A percentile compares a stretch with the other conserved stretches of the same genome.
Evolutionary conservation across 192 early-diverging fungal species (phyloP).

Genomic region (Coemansia sp.): DNA sequence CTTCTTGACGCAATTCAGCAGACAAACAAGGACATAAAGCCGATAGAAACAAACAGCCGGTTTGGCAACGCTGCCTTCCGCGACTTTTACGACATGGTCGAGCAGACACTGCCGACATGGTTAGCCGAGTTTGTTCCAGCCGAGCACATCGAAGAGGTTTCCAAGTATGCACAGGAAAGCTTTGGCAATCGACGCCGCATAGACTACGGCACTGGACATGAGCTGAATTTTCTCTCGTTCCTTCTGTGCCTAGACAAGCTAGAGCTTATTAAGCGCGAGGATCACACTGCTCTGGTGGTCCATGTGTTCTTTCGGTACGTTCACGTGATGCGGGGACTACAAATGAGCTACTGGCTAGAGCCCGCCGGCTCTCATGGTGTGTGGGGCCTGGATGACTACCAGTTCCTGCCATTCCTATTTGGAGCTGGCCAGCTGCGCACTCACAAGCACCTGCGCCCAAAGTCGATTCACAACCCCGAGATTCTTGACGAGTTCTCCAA

Average conservation of each 20-base stretch:
- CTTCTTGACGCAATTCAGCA: conserved; percentile 69
- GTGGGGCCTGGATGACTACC: conserved; percentile 99
- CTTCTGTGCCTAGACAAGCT: conserved; percentile 82
- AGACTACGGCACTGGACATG: conserved; percentile 98
- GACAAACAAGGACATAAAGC: conserved; percentile 67
- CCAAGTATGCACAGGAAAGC: conserved; percentile 77
- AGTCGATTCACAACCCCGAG: conserved; percentile 90
- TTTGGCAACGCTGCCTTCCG: conserved; percentile 98
- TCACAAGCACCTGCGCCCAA: conserved; percentile 91
- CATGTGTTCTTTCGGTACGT: conserved; percentile 85
- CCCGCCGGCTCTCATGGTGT: conserved; percentile 98
- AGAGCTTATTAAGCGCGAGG: conserved; percentile 64
- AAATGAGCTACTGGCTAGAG: conserved; percentile 93
- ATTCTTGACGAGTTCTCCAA: conserved; percentile 87
- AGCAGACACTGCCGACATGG: conserved; percentile 35
- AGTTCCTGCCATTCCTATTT: conserved; percentile 95
- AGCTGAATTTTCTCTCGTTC: conserved; percentile 88
- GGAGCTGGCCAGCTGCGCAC: conserved; percentile 83
- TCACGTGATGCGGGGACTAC: conserved; percentile 83
- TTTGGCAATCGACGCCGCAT: conserved; percentile 93
- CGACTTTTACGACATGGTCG: conserved; percentile 80
- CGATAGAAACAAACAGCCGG: conserved; percentile 75
- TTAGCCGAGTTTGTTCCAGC: conserved; percentile 43
- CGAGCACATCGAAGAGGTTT: conserved; percentile 61
- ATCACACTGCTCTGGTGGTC: conserved; percentile 78